These are phyloP conservation scores for Stagonosporopsis cucurbitacearum DNA, from an alignment of 2,329 filamentous ascomycete species.

Conservation along the genomic window DNA sequence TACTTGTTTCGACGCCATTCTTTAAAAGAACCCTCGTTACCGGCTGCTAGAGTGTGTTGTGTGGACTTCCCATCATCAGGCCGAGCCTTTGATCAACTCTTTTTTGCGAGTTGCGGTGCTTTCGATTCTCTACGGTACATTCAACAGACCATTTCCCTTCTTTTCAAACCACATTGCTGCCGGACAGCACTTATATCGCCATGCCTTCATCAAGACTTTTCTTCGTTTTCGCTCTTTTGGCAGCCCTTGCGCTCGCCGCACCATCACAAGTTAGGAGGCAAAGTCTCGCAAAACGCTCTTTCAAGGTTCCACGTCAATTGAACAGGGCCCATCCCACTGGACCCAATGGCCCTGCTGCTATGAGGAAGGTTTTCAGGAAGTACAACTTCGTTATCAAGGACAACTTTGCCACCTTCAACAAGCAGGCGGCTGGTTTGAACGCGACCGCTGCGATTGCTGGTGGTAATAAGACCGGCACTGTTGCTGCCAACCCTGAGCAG, in stretches of 20 bases:
- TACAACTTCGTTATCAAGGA: conserved; percentile 57
- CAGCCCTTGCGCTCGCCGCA: conserved; percentile 56
- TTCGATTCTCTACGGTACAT: conserved; percentile 28
- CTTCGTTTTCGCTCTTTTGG: conserved; percentile 57
- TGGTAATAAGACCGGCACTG: conserved; percentile 59
- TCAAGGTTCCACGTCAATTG: conserved; percentile 65
- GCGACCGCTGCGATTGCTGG: conserved; percentile 35
- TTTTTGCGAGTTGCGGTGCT: conserved; percentile 26
- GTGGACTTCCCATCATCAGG: conserved; percentile 37
- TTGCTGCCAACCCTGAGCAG: conserved; percentile 68
- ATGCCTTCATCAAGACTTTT: conserved; percentile 48
- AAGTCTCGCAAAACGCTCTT: conserved; percentile 61
- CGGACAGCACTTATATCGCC: conserved; percentile 47
- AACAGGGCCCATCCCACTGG: conserved; percentile 61
- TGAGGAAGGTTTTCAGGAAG: conserved; percentile 72
- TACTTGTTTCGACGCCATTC: conserved; percentile 23
- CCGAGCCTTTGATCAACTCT: conserved; percentile 38
- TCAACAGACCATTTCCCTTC: conserved; percentile 31
- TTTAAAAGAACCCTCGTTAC: conserved; percentile 38
- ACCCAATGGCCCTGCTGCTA: conserved; percentile 64
- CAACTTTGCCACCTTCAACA: conserved; percentile 27
- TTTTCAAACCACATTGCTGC: conserved; percentile 38
- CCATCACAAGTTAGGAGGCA: conserved; percentile 45
- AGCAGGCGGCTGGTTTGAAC: conserved; percentile 54
- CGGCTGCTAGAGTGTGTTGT: conserved; percentile 32